A percentile compares a stretch with the other conserved stretches of the same genome.
Conservation (phyloP, 768 basidiomycete genomes). For the Mycena pura region DNA sequence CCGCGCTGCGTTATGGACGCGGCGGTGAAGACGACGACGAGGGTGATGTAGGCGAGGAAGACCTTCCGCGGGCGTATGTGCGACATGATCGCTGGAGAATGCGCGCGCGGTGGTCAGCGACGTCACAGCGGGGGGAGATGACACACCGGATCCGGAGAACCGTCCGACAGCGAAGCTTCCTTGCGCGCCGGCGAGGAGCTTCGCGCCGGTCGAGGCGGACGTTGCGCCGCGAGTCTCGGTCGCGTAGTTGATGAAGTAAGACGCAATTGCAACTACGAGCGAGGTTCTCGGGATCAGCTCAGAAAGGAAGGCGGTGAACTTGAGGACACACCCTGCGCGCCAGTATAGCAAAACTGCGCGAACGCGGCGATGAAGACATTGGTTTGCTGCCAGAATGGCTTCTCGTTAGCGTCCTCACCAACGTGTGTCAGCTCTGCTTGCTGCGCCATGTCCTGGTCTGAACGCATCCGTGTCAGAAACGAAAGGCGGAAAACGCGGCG, state of each 20-base stretch:
- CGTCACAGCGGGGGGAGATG: background rate
- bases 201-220: constrained; percentile 33
- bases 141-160: constrained; percentile 39
- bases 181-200: constrained; percentile 41
- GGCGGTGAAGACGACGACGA: constrained; percentile 37
- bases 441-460: constrained; percentile 42
- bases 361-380: constrained; percentile 41
- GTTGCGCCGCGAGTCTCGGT: constrained; percentile 37
- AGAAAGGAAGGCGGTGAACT: background rate
- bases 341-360: constrained; percentile 41
- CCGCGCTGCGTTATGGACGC: constrained; percentile 39
- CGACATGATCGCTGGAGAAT: constrained; percentile 35
- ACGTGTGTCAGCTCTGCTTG: constrained; percentile 42
- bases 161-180: constrained; percentile 41
- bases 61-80: constrained; percentile 37
- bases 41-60: constrained; percentile 36
- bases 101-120: too few species aligned
- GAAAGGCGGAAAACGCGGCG: background rate
- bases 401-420: constrained; percentile 32
- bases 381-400: constrained; percentile 37
- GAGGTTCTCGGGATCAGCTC: background rate
- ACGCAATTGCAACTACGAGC: constrained; percentile 36
- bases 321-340: constrained; percentile 36
- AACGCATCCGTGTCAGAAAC: background rate
- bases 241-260: constrained; percentile 43